Evolutionary conservation across 2,329 filamentous ascomycete species (phyloP).

Genomic region (Talaromyces sp.): DNA sequence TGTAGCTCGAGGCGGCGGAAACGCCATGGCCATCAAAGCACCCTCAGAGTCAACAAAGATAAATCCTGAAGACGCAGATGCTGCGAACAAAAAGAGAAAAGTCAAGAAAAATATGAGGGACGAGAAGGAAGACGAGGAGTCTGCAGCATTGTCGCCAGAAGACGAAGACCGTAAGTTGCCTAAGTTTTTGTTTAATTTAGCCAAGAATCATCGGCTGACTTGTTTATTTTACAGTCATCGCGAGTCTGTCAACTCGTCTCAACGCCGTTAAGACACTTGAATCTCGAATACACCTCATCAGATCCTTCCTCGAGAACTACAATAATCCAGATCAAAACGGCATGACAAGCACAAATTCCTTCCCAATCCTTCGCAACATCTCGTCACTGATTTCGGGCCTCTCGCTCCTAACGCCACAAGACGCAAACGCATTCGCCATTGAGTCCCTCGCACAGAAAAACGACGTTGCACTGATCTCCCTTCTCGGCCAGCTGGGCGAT

Average conservation of each 20-base stretch:
- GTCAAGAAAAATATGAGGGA: constrained; percentile 21
- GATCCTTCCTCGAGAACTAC: constrained; percentile 66
- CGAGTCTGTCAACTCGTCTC: constrained; percentile 72
- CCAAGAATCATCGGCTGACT: constrained; percentile 4
- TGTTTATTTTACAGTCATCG: constrained; percentile 43
- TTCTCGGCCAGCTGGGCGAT: constrained; percentile 71
- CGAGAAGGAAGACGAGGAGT: constrained; percentile 21
- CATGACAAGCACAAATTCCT: constrained; percentile 40
- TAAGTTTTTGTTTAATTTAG: background rate
- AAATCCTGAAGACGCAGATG: constrained; percentile 21
- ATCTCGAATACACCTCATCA: constrained; percentile 65
- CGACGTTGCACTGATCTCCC: constrained; percentile 71
- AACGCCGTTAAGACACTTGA: constrained; percentile 95
- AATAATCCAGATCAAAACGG: constrained; percentile 28
- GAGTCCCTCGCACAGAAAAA: constrained; percentile 75
- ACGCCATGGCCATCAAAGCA: constrained; percentile 59
- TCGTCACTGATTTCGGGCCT: constrained; percentile 79
- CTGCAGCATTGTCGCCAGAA: constrained; percentile 47
- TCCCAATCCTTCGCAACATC: constrained; percentile 78
- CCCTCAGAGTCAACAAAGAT: constrained; percentile 12
- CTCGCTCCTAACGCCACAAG: constrained; percentile 70
- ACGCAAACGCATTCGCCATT: constrained; percentile 59
- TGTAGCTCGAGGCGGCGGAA: constrained; percentile 77
- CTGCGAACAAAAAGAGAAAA: constrained; percentile 30
- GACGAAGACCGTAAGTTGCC: constrained; percentile 62